phyloP scores from a whole-genome alignment of 192 early-diverging fungal genomes.

The Geranomyces michiganensis region DNA sequence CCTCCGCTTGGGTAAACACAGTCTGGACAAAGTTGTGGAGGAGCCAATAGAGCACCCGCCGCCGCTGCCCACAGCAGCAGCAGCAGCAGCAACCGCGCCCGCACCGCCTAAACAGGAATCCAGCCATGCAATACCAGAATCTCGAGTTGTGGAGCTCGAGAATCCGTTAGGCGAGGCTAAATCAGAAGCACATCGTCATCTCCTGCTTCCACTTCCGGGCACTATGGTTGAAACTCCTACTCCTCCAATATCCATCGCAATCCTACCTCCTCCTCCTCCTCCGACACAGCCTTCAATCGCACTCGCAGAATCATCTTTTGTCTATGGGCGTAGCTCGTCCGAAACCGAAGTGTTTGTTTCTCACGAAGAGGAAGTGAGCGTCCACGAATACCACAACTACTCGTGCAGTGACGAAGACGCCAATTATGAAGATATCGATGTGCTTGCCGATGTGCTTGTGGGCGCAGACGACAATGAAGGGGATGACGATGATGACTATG shows the following conservation, averaged over 20 bases:
- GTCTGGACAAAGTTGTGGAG: no score
- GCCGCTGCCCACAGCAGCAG: neutral
- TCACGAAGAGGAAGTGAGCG: slow-evolving; percentile 6
- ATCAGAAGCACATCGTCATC: no score
- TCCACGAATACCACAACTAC: neutral
- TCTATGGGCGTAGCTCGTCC: neutral
- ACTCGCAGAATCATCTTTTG: no score
- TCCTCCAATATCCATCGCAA: no score
- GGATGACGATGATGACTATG: neutral
- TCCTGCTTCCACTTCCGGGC: neutral
- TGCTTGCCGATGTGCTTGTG: neutral
- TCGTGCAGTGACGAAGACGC: neutral
- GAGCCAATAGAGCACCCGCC: neutral
- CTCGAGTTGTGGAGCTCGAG: neutral
- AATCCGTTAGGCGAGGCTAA: no score
- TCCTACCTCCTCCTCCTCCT: no score
- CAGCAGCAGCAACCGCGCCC: no score
- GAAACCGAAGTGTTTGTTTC: slow-evolving; percentile 10
- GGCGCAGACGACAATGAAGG: neutral
- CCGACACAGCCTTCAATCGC: no score
- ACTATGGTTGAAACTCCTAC: neutral
- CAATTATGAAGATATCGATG: neutral
- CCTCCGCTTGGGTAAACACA: no score
- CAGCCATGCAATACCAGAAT: neutral
- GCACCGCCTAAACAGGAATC: neutral